Percentiles rank a stretch among this genome's conserved stretches.
phyloP scores from a whole-genome alignment of 2,329 filamentous ascomycete genomes.

The Aphanocladium album region DNA sequence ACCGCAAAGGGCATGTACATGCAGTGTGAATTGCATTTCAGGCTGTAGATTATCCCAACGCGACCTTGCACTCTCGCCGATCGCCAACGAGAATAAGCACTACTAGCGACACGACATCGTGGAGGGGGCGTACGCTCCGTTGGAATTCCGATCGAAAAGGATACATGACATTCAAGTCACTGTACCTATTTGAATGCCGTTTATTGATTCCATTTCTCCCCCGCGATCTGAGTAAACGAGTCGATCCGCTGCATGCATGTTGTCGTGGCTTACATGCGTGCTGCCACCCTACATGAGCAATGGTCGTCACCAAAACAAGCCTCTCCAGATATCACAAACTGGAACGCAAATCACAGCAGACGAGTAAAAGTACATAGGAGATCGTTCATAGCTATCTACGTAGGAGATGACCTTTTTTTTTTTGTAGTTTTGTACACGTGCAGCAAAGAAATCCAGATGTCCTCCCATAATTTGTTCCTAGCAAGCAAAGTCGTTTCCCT shows the following conservation, averaged over 20 bases:
- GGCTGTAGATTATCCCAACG: neutral
- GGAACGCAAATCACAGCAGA: no score
- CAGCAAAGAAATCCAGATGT: neutral
- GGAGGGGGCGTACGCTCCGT: neutral
- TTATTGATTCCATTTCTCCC: neutral
- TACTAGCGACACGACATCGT: neutral
- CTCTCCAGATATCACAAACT: no score
- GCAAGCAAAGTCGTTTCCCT: neutral
- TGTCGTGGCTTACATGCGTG: no score
- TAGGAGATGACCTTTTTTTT: neutral
- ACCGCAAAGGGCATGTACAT: no score
- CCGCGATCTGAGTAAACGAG: no score
- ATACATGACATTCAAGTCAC: neutral
- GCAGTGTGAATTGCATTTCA: no score
- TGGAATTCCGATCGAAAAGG: neutral
- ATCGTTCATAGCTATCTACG: neutral
- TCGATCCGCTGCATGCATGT: no score
- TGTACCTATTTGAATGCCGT: neutral
- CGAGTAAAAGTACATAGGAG: neutral
- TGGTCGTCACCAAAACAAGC: no score
- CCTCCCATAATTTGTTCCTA: neutral
- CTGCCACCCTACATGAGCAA: no score
- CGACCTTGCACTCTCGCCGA: neutral
- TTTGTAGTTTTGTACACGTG: neutral
- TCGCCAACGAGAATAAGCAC: neutral